Evolutionary conservation across 2,329 filamentous ascomycete genomes (phyloP), one percentile per base, ranked within the genome.

Genomic region (Xylariaceae sp.): DNA sequence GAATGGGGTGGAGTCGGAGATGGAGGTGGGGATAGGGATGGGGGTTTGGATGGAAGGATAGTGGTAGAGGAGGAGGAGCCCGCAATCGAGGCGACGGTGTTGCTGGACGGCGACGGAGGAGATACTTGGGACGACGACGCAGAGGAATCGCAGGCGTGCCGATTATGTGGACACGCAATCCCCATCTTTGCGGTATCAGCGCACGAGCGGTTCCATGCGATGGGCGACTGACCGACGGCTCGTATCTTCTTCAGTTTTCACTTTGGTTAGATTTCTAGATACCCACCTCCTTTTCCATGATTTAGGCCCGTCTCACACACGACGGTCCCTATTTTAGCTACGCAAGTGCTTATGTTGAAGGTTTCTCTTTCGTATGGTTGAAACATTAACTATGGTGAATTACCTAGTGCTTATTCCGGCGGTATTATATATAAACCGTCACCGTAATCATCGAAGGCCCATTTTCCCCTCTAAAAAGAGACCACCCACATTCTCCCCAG

Each of bases 131-230:
- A 65, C 1, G 71, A 72, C 5, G 69, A 70, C 16, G 70, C 66
- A 18, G 67, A 69, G 12, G 62, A 55, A 14, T 76, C 74, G 56
- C 73, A 54, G 62, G 63, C 48, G 20, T 84, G 79, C 70, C 74
- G 74, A 2, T 62, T 75, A 9, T 88, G 86, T 57, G 81, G 80
- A 9, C 75, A 81, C 48, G 61, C 69, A 2, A 79, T 88, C 62
- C 84, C 85, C 3, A 48, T 70, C 0, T 89, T 88, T 70, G 85
- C 85, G 5, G 75, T 84, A 69, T 65, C 75, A 4, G 84, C 85
- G 3, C 86, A 89, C 66, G 68, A 74, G 40, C 75, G 81, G 20
- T 84, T 79, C 65, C 82, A 85, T 67, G 66, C 67, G 7, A 64
- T 75, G 54, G 71, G 64, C 12, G 66, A 65, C 46, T 72, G 67